Evolutionary conservation across 1,139 yeast genomes (phyloP).

Genomic region (Kluyveromyces marxianus): DNA sequence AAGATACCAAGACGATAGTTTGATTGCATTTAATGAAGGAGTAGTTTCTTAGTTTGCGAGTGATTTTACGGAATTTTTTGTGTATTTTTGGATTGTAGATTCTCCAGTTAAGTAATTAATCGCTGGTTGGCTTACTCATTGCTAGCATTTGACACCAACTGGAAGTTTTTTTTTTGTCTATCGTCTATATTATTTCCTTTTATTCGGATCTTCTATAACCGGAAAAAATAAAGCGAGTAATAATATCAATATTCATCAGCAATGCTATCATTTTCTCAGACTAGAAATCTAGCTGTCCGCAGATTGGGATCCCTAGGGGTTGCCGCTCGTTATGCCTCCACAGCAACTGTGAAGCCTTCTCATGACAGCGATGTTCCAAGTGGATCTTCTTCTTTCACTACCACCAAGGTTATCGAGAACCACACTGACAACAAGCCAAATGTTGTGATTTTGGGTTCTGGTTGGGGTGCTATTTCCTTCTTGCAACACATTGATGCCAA

Average conservation of each 20-base stretch:
- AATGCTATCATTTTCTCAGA: conserved; percentile 1
- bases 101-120: no score
- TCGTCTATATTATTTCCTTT: background rate
- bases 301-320: background rate
- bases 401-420: conserved; percentile 32
- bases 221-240: no score
- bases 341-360: background rate
- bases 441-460: conserved; percentile 78
- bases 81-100: no score
- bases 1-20: no score
- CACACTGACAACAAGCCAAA: conserved; percentile 31
- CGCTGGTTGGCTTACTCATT: no score
- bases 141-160: no score
- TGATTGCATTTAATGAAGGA: no score
- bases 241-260: background rate
- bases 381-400: conserved; percentile 36
- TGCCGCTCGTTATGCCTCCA: background rate
- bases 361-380: conserved; percentile 12
- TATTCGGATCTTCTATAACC: background rate
- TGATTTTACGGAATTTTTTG: no score
- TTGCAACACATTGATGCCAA: conserved; percentile 82
- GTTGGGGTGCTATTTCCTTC: conserved; percentile 88
- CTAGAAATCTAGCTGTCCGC: conserved; percentile 1
- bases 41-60: no score
- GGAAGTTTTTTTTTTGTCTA: no score